phyloP scores from a whole-genome alignment of 1,284 basidiomycete genomes.

The Pulchroboletus neoregius region DNA sequence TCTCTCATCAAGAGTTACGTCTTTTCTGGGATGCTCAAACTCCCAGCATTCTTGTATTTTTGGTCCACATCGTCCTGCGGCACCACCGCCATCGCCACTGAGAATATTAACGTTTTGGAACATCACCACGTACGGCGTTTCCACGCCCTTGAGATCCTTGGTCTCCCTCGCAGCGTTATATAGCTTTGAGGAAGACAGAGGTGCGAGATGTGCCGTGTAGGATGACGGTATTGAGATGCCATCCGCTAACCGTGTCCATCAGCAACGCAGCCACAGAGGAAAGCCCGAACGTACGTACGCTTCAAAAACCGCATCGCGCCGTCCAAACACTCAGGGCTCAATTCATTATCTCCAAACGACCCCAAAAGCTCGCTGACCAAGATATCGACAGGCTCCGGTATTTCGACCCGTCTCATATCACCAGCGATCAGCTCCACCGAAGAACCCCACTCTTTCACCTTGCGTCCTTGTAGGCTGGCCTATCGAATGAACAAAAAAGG shows the following conservation, averaged over 20 bases:
- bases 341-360: slow-evolving; percentile 98
- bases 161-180: slow-evolving; percentile 72
- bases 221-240: slow-evolving; percentile 96
- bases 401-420: slow-evolving; percentile 84
- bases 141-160: slow-evolving; percentile 64
- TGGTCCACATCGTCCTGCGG: slow-evolving; percentile 67
- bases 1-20: slow-evolving; percentile 67
- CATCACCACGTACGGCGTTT: slow-evolving; percentile 99
- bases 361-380: slow-evolving; percentile 95
- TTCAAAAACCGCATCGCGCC: slow-evolving; percentile 92
- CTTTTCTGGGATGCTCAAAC: slow-evolving; percentile 89
- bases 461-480: slow-evolving; percentile 74
- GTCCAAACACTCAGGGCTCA: slow-evolving; percentile 96
- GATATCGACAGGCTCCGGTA: slow-evolving; percentile 88
- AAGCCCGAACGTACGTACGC: slow-evolving; percentile 46
- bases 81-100: slow-evolving; percentile 64
- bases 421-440: slow-evolving; percentile 83
- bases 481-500: slow-evolving; percentile 21
- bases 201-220: slow-evolving; percentile 93
- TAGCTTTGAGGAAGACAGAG: slow-evolving; percentile 89
- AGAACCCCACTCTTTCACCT: slow-evolving; percentile 79
- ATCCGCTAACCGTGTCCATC: slow-evolving; percentile 50
- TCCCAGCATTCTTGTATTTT: slow-evolving; percentile 96
- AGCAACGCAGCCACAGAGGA: slow-evolving; percentile 4
- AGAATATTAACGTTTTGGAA: slow-evolving; percentile 89